phyloP scores from a whole-genome alignment of 257 asterid species.

The Vinca minor region DNA sequence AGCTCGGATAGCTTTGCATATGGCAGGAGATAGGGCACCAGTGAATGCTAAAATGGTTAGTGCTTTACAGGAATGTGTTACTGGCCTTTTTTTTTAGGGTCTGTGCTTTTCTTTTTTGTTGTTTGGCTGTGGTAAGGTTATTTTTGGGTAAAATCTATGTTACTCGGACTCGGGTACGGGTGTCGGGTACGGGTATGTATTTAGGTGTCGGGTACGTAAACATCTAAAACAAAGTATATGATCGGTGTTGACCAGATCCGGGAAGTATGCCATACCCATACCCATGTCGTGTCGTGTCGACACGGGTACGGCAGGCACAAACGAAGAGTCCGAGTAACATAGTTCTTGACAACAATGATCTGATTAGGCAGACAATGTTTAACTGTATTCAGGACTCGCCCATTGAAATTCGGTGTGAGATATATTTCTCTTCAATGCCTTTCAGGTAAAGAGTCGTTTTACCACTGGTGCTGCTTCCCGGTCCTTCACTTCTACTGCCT shows the following conservation, averaged over 20 bases:
- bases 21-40: constrained; percentile 90
- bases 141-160: background rate
- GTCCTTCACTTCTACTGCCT: constrained; percentile 93
- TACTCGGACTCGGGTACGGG: too few relatives aligned
- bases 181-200: too few relatives aligned
- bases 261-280: too few relatives aligned
- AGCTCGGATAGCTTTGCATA: constrained; percentile 95
- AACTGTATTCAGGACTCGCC: background rate
- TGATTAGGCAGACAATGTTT: background rate
- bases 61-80: constrained; percentile 8
- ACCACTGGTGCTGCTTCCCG: constrained; percentile 97
- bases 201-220: too few relatives aligned
- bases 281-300: too few relatives aligned
- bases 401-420: constrained; percentile 14
- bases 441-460: constrained; percentile 85
- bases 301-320: too few relatives aligned
- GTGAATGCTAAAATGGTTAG: constrained; percentile 90
- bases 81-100: background rate
- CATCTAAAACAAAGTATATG: too few relatives aligned
- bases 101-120: background rate
- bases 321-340: too few relatives aligned
- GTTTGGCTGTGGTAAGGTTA: background rate
- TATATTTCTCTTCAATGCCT: constrained; percentile 14
- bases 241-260: too few relatives aligned
- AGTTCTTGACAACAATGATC: background rate